A percentile compares a stretch with the other conserved stretches of the same genome.
Evolutionary conservation across 2,329 filamentous ascomycete genomes (phyloP).

Genomic region (Stachybotrys elegans): DNA sequence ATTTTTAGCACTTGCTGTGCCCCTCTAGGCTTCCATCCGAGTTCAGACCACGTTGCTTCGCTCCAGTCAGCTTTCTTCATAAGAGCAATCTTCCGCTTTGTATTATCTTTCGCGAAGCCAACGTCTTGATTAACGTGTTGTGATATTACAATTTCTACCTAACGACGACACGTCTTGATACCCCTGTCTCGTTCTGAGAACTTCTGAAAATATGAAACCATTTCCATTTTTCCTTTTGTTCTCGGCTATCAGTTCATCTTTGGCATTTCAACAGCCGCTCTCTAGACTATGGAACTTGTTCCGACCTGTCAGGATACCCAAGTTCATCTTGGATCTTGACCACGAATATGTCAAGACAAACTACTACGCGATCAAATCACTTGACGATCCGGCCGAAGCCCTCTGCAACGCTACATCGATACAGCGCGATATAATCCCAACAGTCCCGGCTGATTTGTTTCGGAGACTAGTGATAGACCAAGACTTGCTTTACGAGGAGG

Average conservation of each 20-base stretch:
- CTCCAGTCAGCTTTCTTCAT: too few relatives aligned
- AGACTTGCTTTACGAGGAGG: background rate
- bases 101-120: too few relatives aligned
- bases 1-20: too few relatives aligned
- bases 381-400: background rate
- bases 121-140: too few relatives aligned
- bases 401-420: background rate
- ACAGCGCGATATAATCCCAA: background rate
- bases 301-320: background rate
- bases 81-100: too few relatives aligned
- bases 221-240: background rate
- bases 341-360: background rate
- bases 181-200: too few relatives aligned
- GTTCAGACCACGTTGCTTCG: too few relatives aligned
- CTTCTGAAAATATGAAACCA: background rate
- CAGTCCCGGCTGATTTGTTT: background rate
- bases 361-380: background rate
- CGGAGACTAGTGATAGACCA: background rate
- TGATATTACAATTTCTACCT: too few relatives aligned
- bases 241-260: background rate
- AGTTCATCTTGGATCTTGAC: background rate
- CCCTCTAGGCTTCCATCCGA: too few relatives aligned
- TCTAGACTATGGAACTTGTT: background rate
- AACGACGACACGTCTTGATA: too few relatives aligned
- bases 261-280: background rate